A percentile compares a stretch with the other conserved stretches of the same genome.
Conservation (phyloP, 23 red algal genomes). For the Gracilaria caudata region DNA sequence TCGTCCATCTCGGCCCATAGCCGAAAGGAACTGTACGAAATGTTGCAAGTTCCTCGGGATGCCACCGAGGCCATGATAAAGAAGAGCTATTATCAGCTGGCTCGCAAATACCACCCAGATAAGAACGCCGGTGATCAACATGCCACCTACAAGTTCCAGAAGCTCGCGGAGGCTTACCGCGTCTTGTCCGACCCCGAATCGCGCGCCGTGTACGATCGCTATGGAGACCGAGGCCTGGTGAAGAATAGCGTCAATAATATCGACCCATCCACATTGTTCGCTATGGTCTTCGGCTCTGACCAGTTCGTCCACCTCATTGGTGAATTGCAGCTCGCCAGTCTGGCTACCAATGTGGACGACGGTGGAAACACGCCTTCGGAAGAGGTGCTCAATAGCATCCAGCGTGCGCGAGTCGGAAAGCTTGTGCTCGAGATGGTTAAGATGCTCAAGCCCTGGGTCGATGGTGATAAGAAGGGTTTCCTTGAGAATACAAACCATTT, state of each 20-base stretch:
- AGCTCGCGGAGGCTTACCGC: slow-evolving; percentile 84
- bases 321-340: slow-evolving; percentile 61
- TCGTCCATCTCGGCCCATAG: slow-evolving; percentile 15
- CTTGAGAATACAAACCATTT: slow-evolving; percentile 35
- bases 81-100: slow-evolving; percentile 81
- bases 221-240: slow-evolving; percentile 59
- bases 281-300: slow-evolving; percentile 79
- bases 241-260: slow-evolving; percentile 65
- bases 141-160: slow-evolving; percentile 85
- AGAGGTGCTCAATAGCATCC: slow-evolving; percentile 44
- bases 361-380: slow-evolving; percentile 54
- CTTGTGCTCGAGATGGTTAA: slow-evolving; percentile 63
- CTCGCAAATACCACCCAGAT: slow-evolving; percentile 82
- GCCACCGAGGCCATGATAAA: slow-evolving; percentile 85
- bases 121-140: slow-evolving; percentile 67
- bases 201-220: slow-evolving; percentile 68
- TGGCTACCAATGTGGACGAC: slow-evolving; percentile 58
- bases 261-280: slow-evolving; percentile 75
- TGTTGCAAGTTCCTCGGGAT: slow-evolving; percentile 81
- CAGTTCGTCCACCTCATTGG: slow-evolving; percentile 71
- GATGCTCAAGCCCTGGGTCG: slow-evolving; percentile 68
- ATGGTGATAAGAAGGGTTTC: slow-evolving; percentile 80
- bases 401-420: slow-evolving; percentile 53
- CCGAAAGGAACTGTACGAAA: slow-evolving; percentile 69
- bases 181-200: slow-evolving; percentile 66